These are phyloP conservation scores for Colletotrichum agaves DNA, from an alignment of 2,329 filamentous ascomycete species.

Conservation along the genomic window DNA sequence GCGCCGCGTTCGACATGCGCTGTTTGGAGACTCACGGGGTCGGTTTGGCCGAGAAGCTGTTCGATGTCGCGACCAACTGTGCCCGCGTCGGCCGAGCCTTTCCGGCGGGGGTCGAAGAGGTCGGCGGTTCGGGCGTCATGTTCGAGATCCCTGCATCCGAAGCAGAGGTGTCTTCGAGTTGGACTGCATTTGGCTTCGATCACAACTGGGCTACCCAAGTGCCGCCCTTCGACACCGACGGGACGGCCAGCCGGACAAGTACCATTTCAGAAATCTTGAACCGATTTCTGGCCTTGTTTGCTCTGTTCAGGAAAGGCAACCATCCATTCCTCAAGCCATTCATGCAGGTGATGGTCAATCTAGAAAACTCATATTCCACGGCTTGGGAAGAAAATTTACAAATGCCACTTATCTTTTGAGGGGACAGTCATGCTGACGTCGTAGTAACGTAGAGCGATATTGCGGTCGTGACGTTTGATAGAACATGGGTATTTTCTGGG, in stretches of 20 bases:
- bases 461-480: too few species aligned
- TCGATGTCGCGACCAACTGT: neutral
- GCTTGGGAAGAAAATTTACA: neutral
- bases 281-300: neutral
- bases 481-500: neutral
- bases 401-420: neutral
- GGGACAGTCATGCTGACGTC: too few species aligned
- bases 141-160: neutral
- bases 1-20: neutral
- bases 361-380: neutral
- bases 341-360: neutral
- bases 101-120: neutral
- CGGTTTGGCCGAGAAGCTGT: conserved; percentile 6
- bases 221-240: neutral
- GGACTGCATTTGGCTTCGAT: too few species aligned
- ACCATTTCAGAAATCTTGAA: neutral
- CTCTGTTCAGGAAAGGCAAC: conserved; percentile 2
- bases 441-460: too few species aligned
- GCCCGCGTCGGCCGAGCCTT: neutral
- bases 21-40: conserved; percentile 4
- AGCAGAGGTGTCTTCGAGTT: neutral
- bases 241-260: neutral
- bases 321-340: conserved; percentile 6
- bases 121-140: neutral
- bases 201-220: neutral